phyloP scores from a whole-genome alignment of 129 eudicot species.

The Dittrichia graveolens region DNA sequence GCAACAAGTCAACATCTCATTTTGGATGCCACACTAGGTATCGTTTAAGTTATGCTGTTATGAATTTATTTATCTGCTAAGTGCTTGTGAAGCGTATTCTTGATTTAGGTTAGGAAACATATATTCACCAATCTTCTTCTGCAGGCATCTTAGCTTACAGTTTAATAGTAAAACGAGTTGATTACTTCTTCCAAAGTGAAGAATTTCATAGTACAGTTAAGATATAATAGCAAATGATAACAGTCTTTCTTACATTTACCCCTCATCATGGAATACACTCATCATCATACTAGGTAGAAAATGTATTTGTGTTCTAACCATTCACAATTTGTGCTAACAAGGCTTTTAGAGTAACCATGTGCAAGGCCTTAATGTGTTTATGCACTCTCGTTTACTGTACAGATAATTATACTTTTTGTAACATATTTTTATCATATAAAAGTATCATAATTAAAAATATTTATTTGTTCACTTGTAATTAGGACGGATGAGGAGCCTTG shows the following conservation, averaged over 20 bases:
- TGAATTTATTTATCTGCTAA: background rate
- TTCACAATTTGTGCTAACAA: background rate
- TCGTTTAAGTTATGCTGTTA: conserved; percentile 13
- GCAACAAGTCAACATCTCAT: conserved; percentile 75
- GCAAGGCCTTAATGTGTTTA: conserved; percentile 6
- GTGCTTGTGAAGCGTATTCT: conserved; percentile 11
- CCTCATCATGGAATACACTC: no score
- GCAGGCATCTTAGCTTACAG: background rate
- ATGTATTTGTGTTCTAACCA: background rate
- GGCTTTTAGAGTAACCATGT: background rate
- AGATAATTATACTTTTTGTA: no score
- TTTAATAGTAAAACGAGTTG: background rate
- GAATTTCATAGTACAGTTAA: background rate
- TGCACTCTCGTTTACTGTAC: background rate
- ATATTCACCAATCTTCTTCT: background rate
- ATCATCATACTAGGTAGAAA: no score
- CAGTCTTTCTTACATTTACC: no score
- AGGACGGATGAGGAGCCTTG: conserved; percentile 99
- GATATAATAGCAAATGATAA: no score
- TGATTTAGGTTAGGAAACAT: background rate
- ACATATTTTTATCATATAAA: no score
- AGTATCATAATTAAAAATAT: background rate
- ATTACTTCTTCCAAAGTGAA: background rate
- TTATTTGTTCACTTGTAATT: conserved; percentile 18
- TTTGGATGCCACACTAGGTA: conserved; percentile 95